Conservation (phyloP, 495 filamentous ascomycete species). For the Penicillium desertorum region DNA sequence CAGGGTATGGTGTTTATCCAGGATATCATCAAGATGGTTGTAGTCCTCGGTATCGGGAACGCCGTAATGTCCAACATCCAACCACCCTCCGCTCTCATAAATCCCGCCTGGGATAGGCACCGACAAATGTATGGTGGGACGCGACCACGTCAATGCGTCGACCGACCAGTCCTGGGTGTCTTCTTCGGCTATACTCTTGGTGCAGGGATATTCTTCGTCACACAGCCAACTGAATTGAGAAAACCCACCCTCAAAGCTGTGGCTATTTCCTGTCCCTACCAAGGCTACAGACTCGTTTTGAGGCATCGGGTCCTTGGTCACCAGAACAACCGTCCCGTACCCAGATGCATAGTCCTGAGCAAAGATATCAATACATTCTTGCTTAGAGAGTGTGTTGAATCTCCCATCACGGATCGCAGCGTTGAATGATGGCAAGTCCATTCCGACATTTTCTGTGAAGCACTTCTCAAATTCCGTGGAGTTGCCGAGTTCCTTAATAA, state of each 20-base stretch:
- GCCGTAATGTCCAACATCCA: not conserved
- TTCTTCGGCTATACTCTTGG: not conserved
- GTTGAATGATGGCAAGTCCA: not conserved
- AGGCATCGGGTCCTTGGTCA: not conserved
- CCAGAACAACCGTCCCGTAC: not conserved
- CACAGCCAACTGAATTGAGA: not conserved
- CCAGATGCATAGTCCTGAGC: not conserved
- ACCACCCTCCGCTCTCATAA: slow-evolving; percentile 1
- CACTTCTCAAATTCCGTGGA: not conserved
- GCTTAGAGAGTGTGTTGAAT: not conserved
- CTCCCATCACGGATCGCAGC: not conserved
- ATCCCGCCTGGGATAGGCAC: not conserved
- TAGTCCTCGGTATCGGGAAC: not conserved
- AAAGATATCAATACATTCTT: not conserved
- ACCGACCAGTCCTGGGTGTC: not conserved
- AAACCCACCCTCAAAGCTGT: not conserved
- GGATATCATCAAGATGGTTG: not conserved
- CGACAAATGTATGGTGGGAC: not conserved
- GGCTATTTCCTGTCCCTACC: not conserved
- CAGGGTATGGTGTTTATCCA: not conserved
- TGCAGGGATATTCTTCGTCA: not conserved
- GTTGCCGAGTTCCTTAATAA: not conserved
- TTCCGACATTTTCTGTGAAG: not conserved
- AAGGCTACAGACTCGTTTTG: not conserved
- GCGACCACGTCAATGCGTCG: not conserved